These are phyloP conservation scores for Perilla frutescens DNA, from an alignment of 257 asterid species.

Conservation along the genomic window DNA sequence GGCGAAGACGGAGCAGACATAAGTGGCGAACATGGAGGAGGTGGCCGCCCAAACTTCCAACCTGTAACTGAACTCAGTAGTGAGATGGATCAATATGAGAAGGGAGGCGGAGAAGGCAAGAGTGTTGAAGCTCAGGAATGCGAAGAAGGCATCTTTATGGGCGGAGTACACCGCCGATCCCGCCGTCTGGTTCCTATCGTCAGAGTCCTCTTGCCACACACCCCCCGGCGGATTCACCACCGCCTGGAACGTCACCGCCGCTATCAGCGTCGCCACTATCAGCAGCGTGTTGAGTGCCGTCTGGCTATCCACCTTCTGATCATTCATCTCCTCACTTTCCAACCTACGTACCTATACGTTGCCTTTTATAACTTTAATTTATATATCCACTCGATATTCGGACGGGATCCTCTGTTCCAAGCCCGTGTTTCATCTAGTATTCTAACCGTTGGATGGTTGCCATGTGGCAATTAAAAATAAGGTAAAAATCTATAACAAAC, in stretches of 20 bases:
- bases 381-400: neutral
- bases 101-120: conserved; percentile 40
- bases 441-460: no score
- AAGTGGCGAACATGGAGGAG: no score
- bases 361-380: no score
- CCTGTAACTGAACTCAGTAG: neutral
- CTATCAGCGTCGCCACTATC: conserved; percentile 24
- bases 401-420: no score
- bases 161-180: conserved; percentile 34
- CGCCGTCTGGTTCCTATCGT: neutral
- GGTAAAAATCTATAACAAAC: no score
- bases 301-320: no score
- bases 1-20: no score
- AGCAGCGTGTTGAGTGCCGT: conserved; percentile 15
- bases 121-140: conserved; percentile 33
- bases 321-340: no score
- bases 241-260: conserved; percentile 31
- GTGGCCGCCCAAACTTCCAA: no score
- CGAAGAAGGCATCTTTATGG: neutral
- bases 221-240: conserved; percentile 34
- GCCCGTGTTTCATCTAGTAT: no score
- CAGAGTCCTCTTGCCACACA: conserved; percentile 27
- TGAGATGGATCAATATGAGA: conserved; percentile 16
- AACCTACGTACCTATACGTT: no score
- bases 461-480: no score